phyloP scores from a whole-genome alignment of 495 filamentous ascomycete species.

The Xanthoparmelia taractica region DNA sequence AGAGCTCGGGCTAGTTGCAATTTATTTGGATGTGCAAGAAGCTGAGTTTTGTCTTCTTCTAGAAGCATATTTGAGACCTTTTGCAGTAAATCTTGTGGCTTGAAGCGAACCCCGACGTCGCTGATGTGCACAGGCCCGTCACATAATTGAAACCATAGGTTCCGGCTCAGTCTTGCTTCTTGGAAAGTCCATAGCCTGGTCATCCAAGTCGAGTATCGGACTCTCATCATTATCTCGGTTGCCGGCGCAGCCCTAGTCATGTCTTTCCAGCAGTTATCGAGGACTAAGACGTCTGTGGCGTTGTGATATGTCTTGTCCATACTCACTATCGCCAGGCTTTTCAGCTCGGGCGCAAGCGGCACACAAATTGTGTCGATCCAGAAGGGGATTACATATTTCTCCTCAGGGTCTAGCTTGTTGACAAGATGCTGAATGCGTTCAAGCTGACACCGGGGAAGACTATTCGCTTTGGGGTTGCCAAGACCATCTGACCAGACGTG shows the following conservation, averaged over 20 bases:
- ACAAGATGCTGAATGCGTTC: constrained; percentile 3
- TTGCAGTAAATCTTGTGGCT: too few relatives aligned
- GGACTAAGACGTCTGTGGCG: constrained; percentile 10
- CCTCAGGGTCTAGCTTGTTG: not conserved
- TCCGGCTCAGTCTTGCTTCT: not conserved
- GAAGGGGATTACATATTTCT: not conserved
- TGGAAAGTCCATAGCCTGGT: constrained; percentile 8
- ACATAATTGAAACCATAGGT: constrained; percentile 2
- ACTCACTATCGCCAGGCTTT: not conserved
- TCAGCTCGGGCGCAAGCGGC: constrained; percentile 2
- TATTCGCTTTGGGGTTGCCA: constrained; percentile 13
- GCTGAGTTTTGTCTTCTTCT: too few relatives aligned
- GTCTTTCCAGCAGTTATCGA: not conserved
- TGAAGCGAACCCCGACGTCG: too few relatives aligned
- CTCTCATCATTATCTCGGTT: not conserved
- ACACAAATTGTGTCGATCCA: constrained; percentile 18
- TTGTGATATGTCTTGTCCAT: constrained; percentile 3
- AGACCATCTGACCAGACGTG: constrained; percentile 21
- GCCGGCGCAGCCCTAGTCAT: too few relatives aligned
- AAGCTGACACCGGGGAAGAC: constrained; percentile 13
- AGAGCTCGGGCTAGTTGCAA: too few relatives aligned
- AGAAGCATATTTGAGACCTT: too few relatives aligned
- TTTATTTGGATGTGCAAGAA: too few relatives aligned
- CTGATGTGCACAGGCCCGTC: too few relatives aligned
- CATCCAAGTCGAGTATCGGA: not conserved